Evolutionary conservation across 1,139 yeast species (phyloP).

Genomic region (Pichia sp.): DNA sequence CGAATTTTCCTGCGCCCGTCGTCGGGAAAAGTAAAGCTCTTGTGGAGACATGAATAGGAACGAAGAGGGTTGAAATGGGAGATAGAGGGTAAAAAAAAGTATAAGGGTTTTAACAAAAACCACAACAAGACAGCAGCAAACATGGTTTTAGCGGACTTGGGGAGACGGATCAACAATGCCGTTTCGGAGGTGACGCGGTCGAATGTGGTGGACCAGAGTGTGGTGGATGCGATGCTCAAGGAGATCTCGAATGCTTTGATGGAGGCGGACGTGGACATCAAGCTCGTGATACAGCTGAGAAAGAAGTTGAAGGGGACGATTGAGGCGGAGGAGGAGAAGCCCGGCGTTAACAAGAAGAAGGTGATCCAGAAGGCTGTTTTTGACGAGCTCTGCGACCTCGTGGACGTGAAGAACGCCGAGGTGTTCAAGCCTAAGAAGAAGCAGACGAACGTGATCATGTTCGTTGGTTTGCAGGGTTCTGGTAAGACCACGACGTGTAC

Average conservation of each 20-base stretch:
- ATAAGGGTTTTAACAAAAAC: neutral
- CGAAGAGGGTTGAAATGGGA: neutral
- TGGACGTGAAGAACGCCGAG: slow-evolving; percentile 57
- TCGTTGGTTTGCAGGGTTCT: slow-evolving; percentile 97
- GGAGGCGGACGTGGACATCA: slow-evolving; percentile 89
- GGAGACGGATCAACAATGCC: slow-evolving; percentile 77
- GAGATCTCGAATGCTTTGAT: slow-evolving; percentile 86
- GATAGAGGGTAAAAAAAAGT: neutral
- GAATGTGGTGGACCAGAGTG: slow-evolving; percentile 54
- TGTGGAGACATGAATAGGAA: neutral
- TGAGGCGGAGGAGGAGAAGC: slow-evolving; percentile 46
- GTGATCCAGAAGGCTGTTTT: slow-evolving; percentile 87
- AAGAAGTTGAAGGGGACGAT: slow-evolving; percentile 65
- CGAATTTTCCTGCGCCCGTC: neutral
- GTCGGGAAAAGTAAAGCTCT: neutral
- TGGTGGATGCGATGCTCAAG: slow-evolving; percentile 69
- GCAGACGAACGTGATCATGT: slow-evolving; percentile 75
- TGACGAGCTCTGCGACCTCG: slow-evolving; percentile 84
- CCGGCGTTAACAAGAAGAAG: slow-evolving; percentile 64
- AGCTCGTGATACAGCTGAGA: slow-evolving; percentile 72
- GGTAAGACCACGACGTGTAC: slow-evolving; percentile 99
- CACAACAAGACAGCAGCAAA: neutral
- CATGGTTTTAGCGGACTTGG: slow-evolving; percentile 95
- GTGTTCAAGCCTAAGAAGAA: slow-evolving; percentile 87
- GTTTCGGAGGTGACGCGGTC: slow-evolving; percentile 65